Percentiles rank a stretch among this genome's conserved stretches.
Conservation (phyloP, 805 yeast species). For the Zygoascus bituminiphila region DNA sequence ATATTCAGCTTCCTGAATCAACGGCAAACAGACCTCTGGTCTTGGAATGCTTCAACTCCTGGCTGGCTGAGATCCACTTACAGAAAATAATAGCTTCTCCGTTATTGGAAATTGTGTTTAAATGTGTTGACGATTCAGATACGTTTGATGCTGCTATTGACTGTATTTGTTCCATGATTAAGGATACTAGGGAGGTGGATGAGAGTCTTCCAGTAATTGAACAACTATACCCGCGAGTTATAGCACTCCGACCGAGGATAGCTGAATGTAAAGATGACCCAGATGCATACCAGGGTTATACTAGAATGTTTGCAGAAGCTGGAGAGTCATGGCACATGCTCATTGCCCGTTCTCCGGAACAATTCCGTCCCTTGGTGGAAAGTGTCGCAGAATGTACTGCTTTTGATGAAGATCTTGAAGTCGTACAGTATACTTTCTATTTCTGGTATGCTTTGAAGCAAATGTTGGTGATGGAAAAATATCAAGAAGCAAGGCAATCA, state of each 20-base stretch:
- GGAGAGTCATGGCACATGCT: conserved; percentile 94
- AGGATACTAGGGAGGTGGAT: conserved; percentile 56
- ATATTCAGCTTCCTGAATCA: conserved; percentile 29
- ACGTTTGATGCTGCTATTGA: conserved; percentile 82
- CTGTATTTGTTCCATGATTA: conserved; percentile 70
- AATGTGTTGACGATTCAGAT: conserved; percentile 40
- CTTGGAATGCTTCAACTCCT: conserved; percentile 72
- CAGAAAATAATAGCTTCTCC: conserved; percentile 58
- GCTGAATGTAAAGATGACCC: conserved; percentile 38
- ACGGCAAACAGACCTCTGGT: conserved; percentile 37
- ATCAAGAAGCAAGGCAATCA: conserved; percentile 41
- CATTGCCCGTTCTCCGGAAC: conserved; percentile 61
- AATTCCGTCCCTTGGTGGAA: conserved; percentile 65
- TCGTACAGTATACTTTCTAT: conserved; percentile 81
- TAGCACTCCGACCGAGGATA: conserved; percentile 46
- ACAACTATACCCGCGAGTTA: conserved; percentile 59
- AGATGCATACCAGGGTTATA: conserved; percentile 58
- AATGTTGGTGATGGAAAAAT: conserved; percentile 52
- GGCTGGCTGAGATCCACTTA: conserved; percentile 84
- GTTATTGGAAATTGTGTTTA: conserved; percentile 60
- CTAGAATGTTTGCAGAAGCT: conserved; percentile 80
- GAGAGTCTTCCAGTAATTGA: conserved; percentile 45
- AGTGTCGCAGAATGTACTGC: conserved; percentile 63
- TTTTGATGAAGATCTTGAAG: conserved; percentile 75
- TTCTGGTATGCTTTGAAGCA: conserved; percentile 85